phyloP scores from a whole-genome alignment of 345 rosid species.

The Sisymbrium altissimum region DNA sequence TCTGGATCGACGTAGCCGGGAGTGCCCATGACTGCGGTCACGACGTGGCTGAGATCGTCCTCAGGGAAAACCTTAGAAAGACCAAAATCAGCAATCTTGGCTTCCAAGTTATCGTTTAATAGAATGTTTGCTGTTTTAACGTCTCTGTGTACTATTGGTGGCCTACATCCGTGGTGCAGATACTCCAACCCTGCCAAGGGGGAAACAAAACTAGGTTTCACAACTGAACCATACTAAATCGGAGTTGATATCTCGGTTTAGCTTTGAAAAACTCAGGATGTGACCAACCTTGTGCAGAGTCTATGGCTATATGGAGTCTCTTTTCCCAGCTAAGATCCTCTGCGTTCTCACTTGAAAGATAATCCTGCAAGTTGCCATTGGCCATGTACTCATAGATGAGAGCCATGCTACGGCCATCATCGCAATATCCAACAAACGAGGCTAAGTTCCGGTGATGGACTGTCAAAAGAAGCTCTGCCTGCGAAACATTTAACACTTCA shows the following conservation, averaged over 20 bases:
- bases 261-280: too few relatives aligned
- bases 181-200: slow-evolving; percentile 28
- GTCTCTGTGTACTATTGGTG: slow-evolving; percentile 38
- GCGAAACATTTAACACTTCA: slow-evolving; percentile 13
- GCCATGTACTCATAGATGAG: slow-evolving; percentile 60
- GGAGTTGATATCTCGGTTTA: not conserved
- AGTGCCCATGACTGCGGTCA: slow-evolving; percentile 42
- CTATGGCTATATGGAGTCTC: slow-evolving; percentile 52
- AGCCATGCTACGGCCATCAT: slow-evolving; percentile 40
- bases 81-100: slow-evolving; percentile 52
- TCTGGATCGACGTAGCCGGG: slow-evolving; percentile 41
- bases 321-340: slow-evolving; percentile 46
- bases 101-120: slow-evolving; percentile 40
- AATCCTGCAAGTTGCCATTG: slow-evolving; percentile 38
- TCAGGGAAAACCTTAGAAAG: slow-evolving; percentile 39
- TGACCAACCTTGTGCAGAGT: slow-evolving; percentile 65
- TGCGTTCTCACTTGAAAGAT: slow-evolving; percentile 39
- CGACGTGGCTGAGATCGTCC: slow-evolving; percentile 35
- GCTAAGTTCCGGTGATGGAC: slow-evolving; percentile 53
- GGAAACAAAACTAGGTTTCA: not conserved
- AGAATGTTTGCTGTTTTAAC: slow-evolving; percentile 40
- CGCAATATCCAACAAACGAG: slow-evolving; percentile 46
- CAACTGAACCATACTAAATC: not conserved
- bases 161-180: slow-evolving; percentile 39
- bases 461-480: slow-evolving; percentile 49